Base-by-base conservation (phyloP, 805 yeast species). In the Hermanozyma aechmeae region DNA sequence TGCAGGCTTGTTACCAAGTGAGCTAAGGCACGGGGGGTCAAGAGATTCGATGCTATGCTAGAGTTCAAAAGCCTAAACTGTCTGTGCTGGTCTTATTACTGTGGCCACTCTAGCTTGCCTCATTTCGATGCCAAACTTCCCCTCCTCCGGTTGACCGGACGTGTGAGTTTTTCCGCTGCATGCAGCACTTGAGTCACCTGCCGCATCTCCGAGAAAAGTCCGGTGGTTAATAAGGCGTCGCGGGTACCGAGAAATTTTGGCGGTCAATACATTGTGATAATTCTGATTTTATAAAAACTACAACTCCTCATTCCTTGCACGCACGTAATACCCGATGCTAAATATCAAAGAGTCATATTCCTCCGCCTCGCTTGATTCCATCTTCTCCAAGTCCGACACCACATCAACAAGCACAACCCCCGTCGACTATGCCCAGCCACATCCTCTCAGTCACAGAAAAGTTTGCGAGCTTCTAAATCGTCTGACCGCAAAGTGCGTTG, bases 351-450 rank as follows among this genome's bases (percentile, higher is more conserved):
- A 6, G 13, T 9, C 7, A 7, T 6, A 6, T 13, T 49, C 53
- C 15, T 32, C 41, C 23, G 43, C 49, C 10, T 53, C 60, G 14
- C 48, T 54, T 26, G 48, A 50, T 32, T 52, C 58, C 24, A 40
- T 55, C 14, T 55, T 54, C 29, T 51, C 36, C 18, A 24, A 33
- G 16, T 25, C 26, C 20, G 38, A 29, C n/a, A 24, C 31, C 31
- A 21, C 29, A 14, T 24, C 37, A 4, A 29, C 35, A 21, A 32
- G 46, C 14, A 36, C 47, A 4, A 35, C 46, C 14, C 34, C 46
- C 5, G 26, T 23, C 24, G 39, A 45, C 6, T 53, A 54, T 2
- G 35, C 24, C 9, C 11, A 13, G 15, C 13, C 7, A 10, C 18
- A 4, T 26, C n/a, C 18, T 21, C 22, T 21, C 24, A 11, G 25